Conservation (phyloP, 257 asterid species). For the Catharanthus roseus region DNA sequence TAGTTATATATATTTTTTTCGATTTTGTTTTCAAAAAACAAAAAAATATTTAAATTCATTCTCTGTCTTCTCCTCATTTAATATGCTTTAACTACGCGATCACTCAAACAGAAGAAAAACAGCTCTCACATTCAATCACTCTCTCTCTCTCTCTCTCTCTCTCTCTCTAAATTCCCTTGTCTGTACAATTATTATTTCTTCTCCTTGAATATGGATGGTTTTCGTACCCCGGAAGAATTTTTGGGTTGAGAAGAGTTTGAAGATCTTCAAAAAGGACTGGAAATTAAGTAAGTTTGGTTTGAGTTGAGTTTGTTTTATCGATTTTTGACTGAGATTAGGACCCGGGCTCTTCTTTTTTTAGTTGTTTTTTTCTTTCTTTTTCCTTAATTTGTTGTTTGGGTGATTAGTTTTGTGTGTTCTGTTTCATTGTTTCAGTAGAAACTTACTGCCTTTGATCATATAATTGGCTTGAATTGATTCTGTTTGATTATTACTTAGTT, state of each 20-base stretch:
- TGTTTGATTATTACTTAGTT: too few species aligned
- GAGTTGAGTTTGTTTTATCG: conserved; percentile 22
- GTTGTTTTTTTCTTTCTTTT: conserved; percentile 11
- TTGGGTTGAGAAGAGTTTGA: conserved; percentile 8
- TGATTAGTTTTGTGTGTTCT: conserved; percentile 7
- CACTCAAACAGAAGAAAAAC: conserved; percentile 27
- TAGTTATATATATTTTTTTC: conserved; percentile 7
- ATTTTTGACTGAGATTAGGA: conserved; percentile 14
- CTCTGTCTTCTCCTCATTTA: conserved; percentile 44
- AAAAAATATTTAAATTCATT: conserved; percentile 30
- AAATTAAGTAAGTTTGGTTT: conserved; percentile 38
- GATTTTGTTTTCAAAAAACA: conserved; percentile 20
- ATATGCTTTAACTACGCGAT: conserved; percentile 40
- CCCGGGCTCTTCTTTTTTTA: conserved; percentile 19
- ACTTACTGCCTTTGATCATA: conserved; percentile 4
- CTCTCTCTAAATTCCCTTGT: conserved; percentile 15
- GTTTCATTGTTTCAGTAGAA: conserved; percentile 1
- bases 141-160: conserved; percentile 20
- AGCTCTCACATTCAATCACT: conserved; percentile 27
- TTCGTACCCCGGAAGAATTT: conserved; percentile 15
- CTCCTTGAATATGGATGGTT: background rate
- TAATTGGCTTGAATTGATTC: background rate
- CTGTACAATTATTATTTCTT: conserved; percentile 21
- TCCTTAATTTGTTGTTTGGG: background rate
- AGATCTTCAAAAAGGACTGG: conserved; percentile 31